Conservation (phyloP, 1,139 yeast genomes). For the Nakaseomyces kungkrabaensis region DNA sequence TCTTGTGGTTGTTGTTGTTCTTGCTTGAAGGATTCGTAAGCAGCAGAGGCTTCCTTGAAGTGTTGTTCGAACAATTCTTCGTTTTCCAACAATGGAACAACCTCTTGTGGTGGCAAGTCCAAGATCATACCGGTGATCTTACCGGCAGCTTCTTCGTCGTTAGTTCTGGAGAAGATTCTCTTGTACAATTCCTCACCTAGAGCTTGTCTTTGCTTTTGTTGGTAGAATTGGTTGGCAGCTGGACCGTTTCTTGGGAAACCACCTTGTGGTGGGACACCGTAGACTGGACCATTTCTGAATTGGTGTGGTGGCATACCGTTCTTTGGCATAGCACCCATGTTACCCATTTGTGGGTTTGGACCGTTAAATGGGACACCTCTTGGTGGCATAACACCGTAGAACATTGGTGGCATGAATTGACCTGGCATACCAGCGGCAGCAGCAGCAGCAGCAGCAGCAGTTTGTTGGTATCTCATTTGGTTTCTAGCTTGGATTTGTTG, state of each 20-base stretch:
- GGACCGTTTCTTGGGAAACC: slow-evolving; percentile 31
- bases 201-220: slow-evolving; percentile 73
- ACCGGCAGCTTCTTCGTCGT: slow-evolving; percentile 94
- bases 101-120: slow-evolving; percentile 89
- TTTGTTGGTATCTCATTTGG: slow-evolving; percentile 97
- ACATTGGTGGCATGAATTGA: slow-evolving; percentile 93
- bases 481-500: slow-evolving; percentile 98
- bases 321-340: slow-evolving; percentile 22
- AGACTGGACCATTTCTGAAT: slow-evolving; percentile 61
- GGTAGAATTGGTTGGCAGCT: slow-evolving; percentile 44
- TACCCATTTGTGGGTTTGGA: slow-evolving; percentile 73
- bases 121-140: slow-evolving; percentile 98
- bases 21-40: slow-evolving; percentile 74
- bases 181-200: slow-evolving; percentile 97
- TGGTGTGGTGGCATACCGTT: slow-evolving; percentile 40
- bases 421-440: slow-evolving; percentile 67
- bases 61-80: slow-evolving; percentile 85
- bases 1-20: slow-evolving; percentile 26
- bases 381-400: slow-evolving; percentile 73
- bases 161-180: slow-evolving; percentile 83
- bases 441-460: slow-evolving; percentile 53
- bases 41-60: slow-evolving; percentile 90
- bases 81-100: slow-evolving; percentile 78
- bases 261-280: slow-evolving; percentile 75
- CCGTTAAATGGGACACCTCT: slow-evolving; percentile 83